Evolutionary conservation across 169 alveolate species (phyloP).

Genomic region (Plasmodium vinckei): DNA sequence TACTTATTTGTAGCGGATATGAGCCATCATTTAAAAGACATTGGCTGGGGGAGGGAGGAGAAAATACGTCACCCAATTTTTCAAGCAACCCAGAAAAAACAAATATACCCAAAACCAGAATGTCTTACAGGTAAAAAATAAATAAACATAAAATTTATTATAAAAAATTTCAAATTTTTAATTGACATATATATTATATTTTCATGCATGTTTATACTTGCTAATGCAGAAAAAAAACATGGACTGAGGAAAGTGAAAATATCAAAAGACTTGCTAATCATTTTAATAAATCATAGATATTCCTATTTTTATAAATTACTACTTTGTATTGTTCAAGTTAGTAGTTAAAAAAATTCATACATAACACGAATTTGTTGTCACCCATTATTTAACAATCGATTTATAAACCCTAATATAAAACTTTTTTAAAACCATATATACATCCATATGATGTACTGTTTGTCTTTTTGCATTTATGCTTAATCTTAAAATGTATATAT

Average conservation of each 20-base stretch:
- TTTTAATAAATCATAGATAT: background rate
- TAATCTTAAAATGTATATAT: too few relatives aligned
- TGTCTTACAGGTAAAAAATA: constrained; percentile 51
- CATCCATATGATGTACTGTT: too few relatives aligned
- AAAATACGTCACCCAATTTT: constrained; percentile 11
- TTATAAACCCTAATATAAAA: too few relatives aligned
- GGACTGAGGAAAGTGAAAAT: constrained; percentile 37
- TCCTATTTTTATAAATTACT: background rate
- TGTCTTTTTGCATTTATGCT: too few relatives aligned
- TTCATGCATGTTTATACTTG: background rate
- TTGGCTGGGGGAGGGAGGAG: constrained; percentile 78
- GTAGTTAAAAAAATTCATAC: too few relatives aligned
- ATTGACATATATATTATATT: background rate
- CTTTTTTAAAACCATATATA: too few relatives aligned
- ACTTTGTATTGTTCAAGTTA: too few relatives aligned
- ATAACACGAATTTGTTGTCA: background rate
- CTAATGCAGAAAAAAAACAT: constrained; percentile 35
- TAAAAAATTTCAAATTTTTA: too few relatives aligned
- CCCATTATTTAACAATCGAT: background rate
- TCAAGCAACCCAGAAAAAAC: constrained; percentile 54
- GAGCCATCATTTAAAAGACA: constrained; percentile 82
- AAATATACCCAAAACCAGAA: constrained; percentile 49
- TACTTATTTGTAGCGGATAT: constrained; percentile 70
- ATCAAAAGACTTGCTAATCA: constrained; percentile 30
- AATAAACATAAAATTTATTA: background rate